Evolutionary conservation across 495 filamentous ascomycete species (phyloP), one percentile per base, ranked within the genome.

Genomic region (Coniosporium apollinis): DNA sequence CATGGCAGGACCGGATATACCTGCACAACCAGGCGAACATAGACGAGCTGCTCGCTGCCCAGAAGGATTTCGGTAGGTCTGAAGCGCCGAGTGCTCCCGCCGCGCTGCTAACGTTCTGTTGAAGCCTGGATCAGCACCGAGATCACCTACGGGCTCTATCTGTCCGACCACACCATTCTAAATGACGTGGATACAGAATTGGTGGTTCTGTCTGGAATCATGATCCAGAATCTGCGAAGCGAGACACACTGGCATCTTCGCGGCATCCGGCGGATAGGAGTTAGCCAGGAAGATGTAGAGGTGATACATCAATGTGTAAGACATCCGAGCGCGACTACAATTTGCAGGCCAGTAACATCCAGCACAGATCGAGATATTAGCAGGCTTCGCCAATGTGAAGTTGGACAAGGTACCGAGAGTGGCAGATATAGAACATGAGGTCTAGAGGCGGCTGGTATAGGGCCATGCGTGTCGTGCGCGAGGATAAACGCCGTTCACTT

Each of bases 101-200:
- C 10, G n/a, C 5, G 13, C 16, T 17, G 20, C 30, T 43, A 33
- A 34, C 14, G 6, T 15, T 18, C n/a, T 21, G 16, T 5, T 17
- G n/a, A 22, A 54, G 51, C 45, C 19, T 57, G 51, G 51, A 36
- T 57, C 6, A 49, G 44, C 17, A 46, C 47, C 21, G 45, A 57
- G 21, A 57, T 57, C 22, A 52, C 45, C 9, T 57, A 57, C 37
- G 51, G 54, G 9, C 43, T 57, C 13, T 57, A 51, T 34, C 47
- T 57, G 19, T 53, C 49, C 19, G 52, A 57, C 35, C 52, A 53
- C 36, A 39, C 33, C 7, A 50, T 55, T 22, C 50, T 57, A 3
- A 45, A 54, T 30, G 47, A 41, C 26, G 22, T 51, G n/a, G 54
- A 53, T n/a, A 55, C 54, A 2, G 50, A 57, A 33, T 39, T 57